Conservation (phyloP, 371 early-diverging fungal species). For the Coemansia sp. region DNA sequence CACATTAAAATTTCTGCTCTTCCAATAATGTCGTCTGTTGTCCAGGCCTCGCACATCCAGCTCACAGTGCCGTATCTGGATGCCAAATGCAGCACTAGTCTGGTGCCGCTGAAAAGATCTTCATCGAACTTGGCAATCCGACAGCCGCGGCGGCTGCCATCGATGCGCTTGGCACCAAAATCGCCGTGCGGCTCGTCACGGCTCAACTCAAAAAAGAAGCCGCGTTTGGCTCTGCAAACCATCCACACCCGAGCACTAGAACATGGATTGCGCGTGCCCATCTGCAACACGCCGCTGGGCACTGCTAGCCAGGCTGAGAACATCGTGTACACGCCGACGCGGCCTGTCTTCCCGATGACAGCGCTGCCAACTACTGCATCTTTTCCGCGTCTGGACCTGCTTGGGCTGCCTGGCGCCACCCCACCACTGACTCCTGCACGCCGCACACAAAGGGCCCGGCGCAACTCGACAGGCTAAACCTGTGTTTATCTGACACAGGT, state of each 20-base stretch:
- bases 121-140: slow-evolving; percentile 9
- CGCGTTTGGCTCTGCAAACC: slow-evolving; percentile 34
- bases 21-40: slow-evolving; percentile 1
- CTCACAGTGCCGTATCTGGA: not conserved
- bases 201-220: slow-evolving; percentile 23
- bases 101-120: slow-evolving; percentile 5
- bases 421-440: slow-evolving; percentile 16
- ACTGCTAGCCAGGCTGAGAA: slow-evolving; percentile 25
- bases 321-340: slow-evolving; percentile 11
- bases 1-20: not conserved
- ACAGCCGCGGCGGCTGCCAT: slow-evolving; percentile 18
- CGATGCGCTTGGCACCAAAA: slow-evolving; percentile 18
- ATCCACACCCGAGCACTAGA: slow-evolving; percentile 46
- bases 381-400: slow-evolving; percentile 10
- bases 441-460: slow-evolving; percentile 18
- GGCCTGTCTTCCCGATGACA: slow-evolving; percentile 7
- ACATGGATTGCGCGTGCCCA: slow-evolving; percentile 46
- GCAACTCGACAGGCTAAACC: slow-evolving; percentile 29
- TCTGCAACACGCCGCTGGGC: slow-evolving; percentile 43
- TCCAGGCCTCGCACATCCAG: slow-evolving; percentile 2
- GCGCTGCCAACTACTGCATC: slow-evolving; percentile 10
- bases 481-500: not conserved
- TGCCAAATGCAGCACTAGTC: slow-evolving; percentile 3
- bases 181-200: not conserved
- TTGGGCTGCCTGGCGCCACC: not conserved